These are phyloP conservation scores for Puccinia coronata DNA, from an alignment of 1,284 basidiomycete species.

Conservation along the genomic window DNA sequence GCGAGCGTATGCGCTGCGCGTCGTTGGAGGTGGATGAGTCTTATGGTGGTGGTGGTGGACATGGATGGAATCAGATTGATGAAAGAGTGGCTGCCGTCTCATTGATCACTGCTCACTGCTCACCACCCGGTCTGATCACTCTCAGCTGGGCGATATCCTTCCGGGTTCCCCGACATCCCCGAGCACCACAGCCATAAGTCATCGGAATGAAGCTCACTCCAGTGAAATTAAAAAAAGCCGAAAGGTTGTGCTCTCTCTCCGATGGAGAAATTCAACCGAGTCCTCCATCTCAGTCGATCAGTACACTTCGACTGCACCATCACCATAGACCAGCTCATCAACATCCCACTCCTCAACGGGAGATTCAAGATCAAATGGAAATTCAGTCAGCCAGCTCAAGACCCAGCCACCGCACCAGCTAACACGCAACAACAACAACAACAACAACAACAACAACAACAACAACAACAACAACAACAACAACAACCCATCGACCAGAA, in stretches of 20 bases:
- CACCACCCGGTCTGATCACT: too few relatives aligned
- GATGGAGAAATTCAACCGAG: conserved; percentile 32
- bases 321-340: conserved; percentile 39
- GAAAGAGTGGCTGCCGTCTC: too few relatives aligned
- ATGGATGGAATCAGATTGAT: too few relatives aligned
- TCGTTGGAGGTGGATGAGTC: background rate
- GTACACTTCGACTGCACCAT: conserved; percentile 32
- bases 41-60: too few relatives aligned
- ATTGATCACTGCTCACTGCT: too few relatives aligned
- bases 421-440: background rate
- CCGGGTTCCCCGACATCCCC: background rate
- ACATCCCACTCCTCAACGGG: conserved; percentile 38
- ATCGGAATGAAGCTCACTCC: too few relatives aligned
- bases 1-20: background rate
- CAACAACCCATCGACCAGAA: background rate
- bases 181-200: too few relatives aligned
- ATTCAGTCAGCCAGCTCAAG: conserved; percentile 25
- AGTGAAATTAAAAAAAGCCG: too few relatives aligned
- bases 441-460: background rate
- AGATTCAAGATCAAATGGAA: conserved; percentile 47
- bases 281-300: conserved; percentile 18
- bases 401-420: background rate
- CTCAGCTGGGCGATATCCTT: too few relatives aligned
- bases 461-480: background rate
- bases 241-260: too few relatives aligned